Evolutionary conservation across 1,284 basidiomycete genomes (phyloP).

Genomic region (Pyrrhoderma lamaoense): DNA sequence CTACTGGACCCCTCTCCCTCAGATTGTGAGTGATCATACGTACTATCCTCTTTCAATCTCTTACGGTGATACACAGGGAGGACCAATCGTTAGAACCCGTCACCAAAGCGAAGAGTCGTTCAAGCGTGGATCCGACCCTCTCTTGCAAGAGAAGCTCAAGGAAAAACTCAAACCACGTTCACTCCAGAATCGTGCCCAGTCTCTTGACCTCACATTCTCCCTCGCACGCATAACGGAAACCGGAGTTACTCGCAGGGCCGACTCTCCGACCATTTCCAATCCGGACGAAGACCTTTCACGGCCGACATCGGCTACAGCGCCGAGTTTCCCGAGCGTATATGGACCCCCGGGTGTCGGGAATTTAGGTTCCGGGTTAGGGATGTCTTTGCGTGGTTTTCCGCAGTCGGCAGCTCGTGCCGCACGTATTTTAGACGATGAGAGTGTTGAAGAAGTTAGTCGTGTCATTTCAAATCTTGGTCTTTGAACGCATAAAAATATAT

Average conservation of each 20-base stretch:
- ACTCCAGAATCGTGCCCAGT: conserved; percentile 72
- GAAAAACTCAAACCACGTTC: conserved; percentile 73
- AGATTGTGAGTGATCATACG: conserved; percentile 48
- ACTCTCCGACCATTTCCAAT: conserved; percentile 71
- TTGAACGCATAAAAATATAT: conserved; percentile 27
- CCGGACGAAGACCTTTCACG: conserved; percentile 63
- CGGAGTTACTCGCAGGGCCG: conserved; percentile 52
- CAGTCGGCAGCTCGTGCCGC: conserved; percentile 39
- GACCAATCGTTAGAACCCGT: conserved; percentile 20
- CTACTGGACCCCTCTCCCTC: conserved; percentile 71
- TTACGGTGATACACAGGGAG: not conserved
- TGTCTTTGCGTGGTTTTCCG: conserved; percentile 32
- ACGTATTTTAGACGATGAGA: conserved; percentile 50
- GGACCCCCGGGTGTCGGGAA: conserved; percentile 44
- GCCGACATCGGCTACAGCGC: conserved; percentile 64
- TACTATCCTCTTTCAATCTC: conserved; percentile 9
- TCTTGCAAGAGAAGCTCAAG: conserved; percentile 81
- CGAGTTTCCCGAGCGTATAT: conserved; percentile 78
- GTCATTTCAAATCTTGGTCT: conserved; percentile 74
- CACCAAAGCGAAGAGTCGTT: conserved; percentile 65
- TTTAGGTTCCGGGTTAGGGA: conserved; percentile 22
- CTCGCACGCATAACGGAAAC: conserved; percentile 69
- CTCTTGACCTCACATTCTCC: conserved; percentile 71
- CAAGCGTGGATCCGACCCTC: conserved; percentile 82
- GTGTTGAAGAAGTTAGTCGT: conserved; percentile 64